Base-by-base conservation (phyloP, 805 yeast genomes). In the Wickerhamomyces subpelliculosus region DNA sequence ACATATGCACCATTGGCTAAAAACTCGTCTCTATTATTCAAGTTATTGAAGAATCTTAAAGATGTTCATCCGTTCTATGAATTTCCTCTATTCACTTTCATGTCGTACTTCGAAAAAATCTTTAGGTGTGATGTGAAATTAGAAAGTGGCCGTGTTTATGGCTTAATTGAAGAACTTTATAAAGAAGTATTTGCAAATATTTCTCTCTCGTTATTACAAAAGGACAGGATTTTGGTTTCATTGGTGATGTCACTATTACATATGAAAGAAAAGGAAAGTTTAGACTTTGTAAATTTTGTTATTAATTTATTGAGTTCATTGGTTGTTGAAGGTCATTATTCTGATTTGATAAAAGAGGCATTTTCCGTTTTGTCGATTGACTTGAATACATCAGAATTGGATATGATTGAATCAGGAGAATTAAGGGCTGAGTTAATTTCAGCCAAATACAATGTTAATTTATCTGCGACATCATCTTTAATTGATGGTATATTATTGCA, bases 1-100 rank as follows among this genome's bases (percentile, higher is more conserved):
- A 52, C 62, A 23, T 87, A 72, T 49, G 53, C 60, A 14, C 72
- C 76, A 1, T 59, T 85, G 12, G 86, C 93, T 0, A 49, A 51
- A 4, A 73, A 71, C 34, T 71, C 80, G 25, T 68, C 86, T 1
- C 44, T 47, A 9, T 52, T 85, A 1, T 83, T 67, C 45, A 52
- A 61, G 1, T 43, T 79, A 6, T 48, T 84, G 21, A 70, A 72
- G 13, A 45, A 52, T 2, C 48, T 82, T 5, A 45, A 62, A 16
- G 33, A 41, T 0, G 35, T 77, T n/a, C 72, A 72, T 41, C 55
- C 56, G 22, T 73, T 78, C 43, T 89, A 86, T 55, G 72, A 71
- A 35, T 75, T 83, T 46, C 63, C 86, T 0, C 62, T 80, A 25
- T 62, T 65, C 7, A 66, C 62, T 32, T 68, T 72, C 41, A 47